phyloP scores from a whole-genome alignment of 73 alveolate genomes.

The Stentor roeselii region DNA sequence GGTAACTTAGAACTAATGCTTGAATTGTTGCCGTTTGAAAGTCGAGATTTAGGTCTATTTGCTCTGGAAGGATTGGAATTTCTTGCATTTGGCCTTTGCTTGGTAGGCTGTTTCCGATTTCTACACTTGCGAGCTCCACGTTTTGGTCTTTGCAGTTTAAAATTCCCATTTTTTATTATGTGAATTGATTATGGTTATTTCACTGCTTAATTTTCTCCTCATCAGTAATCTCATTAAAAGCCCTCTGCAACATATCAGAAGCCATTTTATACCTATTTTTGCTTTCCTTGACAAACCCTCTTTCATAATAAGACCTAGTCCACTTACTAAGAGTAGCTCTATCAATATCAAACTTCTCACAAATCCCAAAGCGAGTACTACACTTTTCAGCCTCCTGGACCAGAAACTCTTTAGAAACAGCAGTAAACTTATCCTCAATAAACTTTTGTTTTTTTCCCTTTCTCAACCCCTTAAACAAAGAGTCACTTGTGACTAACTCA shows the following conservation, averaged over 20 bases:
- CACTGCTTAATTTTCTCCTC: too few relatives aligned
- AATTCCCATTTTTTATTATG: too few relatives aligned
- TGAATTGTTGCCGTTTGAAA: too few relatives aligned
- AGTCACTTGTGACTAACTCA: background rate
- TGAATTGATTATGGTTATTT: too few relatives aligned
- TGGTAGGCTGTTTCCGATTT: too few relatives aligned
- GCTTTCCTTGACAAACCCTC: background rate
- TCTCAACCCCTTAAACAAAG: background rate
- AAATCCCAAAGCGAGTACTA: slow-evolving; percentile 2
- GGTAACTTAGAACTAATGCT: too few relatives aligned
- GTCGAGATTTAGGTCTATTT: too few relatives aligned
- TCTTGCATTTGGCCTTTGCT: too few relatives aligned
- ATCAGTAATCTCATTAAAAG: slow-evolving; percentile 1
- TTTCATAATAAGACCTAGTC: background rate
- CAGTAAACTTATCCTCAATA: background rate
- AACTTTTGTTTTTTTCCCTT: background rate
- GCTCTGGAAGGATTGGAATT: too few relatives aligned
- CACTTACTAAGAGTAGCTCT: background rate
- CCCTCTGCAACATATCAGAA: background rate
- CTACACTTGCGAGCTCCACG: too few relatives aligned
- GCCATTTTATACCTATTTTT: background rate
- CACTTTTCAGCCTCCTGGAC: background rate
- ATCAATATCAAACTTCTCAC: background rate
- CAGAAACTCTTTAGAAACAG: background rate
- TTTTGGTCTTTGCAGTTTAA: too few relatives aligned